Conservation (phyloP, 257 asterid genomes). For the Lithospermum erythrorhizon region DNA sequence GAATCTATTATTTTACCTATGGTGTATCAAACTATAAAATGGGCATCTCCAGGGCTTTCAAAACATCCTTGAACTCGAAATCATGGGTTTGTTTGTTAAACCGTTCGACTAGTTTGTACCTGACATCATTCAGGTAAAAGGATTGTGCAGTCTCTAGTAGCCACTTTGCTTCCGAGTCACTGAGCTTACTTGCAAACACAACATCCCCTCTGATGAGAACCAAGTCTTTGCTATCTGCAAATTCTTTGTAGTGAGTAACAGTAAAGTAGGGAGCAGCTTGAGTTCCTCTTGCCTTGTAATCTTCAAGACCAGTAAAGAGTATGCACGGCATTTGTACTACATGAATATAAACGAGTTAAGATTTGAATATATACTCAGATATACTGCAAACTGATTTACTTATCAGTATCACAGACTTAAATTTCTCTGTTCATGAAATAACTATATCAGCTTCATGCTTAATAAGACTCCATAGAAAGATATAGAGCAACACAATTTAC, state of each 20-base stretch:
- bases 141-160: slow-evolving; percentile 80
- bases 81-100: slow-evolving; percentile 75
- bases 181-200: slow-evolving; percentile 86
- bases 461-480: too few relatives aligned
- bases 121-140: slow-evolving; percentile 72
- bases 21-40: slow-evolving; percentile 20
- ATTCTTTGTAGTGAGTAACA: slow-evolving; percentile 63
- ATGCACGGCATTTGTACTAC: slow-evolving; percentile 90
- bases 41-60: slow-evolving; percentile 79
- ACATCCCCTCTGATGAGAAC: slow-evolving; percentile 84
- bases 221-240: slow-evolving; percentile 74
- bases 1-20: not conserved
- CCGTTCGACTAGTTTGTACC: slow-evolving; percentile 78
- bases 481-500: too few relatives aligned
- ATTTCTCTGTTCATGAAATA: too few relatives aligned
- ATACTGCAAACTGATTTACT: too few relatives aligned
- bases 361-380: slow-evolving; percentile 1
- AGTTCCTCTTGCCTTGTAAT: slow-evolving; percentile 89
- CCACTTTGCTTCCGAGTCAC: slow-evolving; percentile 74
- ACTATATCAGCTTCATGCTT: too few relatives aligned
- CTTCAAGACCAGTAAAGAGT: slow-evolving; percentile 94
- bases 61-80: slow-evolving; percentile 83
- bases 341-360: slow-evolving; percentile 7
- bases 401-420: too few relatives aligned
- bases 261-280: slow-evolving; percentile 92